Conservation (phyloP, 352 stramenopile species). For the Phytophthora ohioensis region DNA sequence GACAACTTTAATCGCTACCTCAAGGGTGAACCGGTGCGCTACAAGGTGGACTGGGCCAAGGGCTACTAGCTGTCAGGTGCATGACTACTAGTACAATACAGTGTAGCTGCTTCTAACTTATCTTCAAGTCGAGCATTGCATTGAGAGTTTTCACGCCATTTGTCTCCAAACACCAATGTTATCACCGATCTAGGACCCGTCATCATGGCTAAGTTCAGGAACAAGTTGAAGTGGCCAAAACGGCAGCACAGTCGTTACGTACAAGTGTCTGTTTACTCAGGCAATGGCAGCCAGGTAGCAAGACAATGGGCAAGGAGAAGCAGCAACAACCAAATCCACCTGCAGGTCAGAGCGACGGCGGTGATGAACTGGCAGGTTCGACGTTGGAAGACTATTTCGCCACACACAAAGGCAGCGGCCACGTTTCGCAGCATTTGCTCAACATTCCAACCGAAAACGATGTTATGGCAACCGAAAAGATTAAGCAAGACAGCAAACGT, state of each 20-base stretch:
- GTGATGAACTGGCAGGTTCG: constrained; percentile 31
- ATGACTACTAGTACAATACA: background rate
- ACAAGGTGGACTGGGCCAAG: constrained; percentile 57
- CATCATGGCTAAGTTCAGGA: background rate
- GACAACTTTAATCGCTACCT: constrained; percentile 66
- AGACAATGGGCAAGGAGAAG: constrained; percentile 33
- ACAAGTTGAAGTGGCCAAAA: constrained; percentile 20
- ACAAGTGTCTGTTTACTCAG: background rate
- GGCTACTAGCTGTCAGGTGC: constrained; percentile 53
- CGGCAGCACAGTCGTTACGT: constrained; percentile 22
- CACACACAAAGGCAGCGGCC: constrained; percentile 35
- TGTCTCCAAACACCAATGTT: too few species aligned
- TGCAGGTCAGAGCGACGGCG: constrained; percentile 5
- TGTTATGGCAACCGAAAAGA: constrained; percentile 60
- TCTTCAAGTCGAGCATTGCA: too few species aligned
- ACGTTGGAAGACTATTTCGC: constrained; percentile 51
- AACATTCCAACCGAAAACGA: constrained; percentile 56
- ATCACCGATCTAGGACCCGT: too few species aligned
- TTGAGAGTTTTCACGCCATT: too few species aligned
- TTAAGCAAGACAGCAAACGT: constrained; percentile 6
- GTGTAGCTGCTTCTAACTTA: background rate
- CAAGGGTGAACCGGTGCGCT: constrained; percentile 46
- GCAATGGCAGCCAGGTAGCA: constrained; percentile 10
- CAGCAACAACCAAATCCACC: constrained; percentile 31
- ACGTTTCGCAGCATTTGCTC: constrained; percentile 70